Percentiles rank a stretch among this genome's conserved stretches.
These are phyloP conservation scores for Ceratobasidium sp. DNA, from an alignment of 1,284 basidiomycete species.

Conservation along the genomic window DNA sequence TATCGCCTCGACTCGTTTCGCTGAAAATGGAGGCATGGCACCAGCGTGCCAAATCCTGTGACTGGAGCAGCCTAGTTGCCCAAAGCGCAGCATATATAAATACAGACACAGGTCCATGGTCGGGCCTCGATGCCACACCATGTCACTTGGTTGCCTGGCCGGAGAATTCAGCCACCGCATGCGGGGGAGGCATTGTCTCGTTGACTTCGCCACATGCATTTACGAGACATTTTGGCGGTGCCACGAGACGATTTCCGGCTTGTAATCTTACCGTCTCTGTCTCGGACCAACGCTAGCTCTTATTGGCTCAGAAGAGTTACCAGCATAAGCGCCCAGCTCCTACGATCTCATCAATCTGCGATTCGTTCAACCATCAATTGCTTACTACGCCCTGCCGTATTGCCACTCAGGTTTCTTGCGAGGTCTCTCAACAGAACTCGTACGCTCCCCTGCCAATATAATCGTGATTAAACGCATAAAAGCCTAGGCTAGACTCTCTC, in stretches of 20 bases:
- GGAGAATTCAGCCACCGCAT: slow-evolving; percentile 4
- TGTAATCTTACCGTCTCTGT: slow-evolving; percentile 20
- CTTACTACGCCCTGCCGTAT: too few relatives aligned
- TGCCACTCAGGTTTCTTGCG: too few relatives aligned
- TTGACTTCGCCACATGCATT: neutral
- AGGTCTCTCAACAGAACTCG: too few relatives aligned
- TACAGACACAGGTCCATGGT: neutral
- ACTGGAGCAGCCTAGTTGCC: neutral
- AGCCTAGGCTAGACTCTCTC: too few relatives aligned
- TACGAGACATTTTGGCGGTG: slow-evolving; percentile 5
- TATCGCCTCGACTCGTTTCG: slow-evolving; percentile 2
- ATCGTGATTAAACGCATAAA: too few relatives aligned
- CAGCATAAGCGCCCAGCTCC: too few relatives aligned
- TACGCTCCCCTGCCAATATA: too few relatives aligned
- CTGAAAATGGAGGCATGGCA: neutral
- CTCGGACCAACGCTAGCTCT: slow-evolving; percentile 19
- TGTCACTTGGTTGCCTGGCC: slow-evolving; percentile 3
- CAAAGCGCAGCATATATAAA: neutral
- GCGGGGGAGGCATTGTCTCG: neutral
- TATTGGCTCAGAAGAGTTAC: too few relatives aligned
- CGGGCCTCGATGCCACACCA: neutral
- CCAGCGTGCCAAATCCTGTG: neutral
- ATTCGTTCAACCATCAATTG: too few relatives aligned
- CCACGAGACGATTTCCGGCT: slow-evolving; percentile 23
- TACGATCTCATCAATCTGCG: too few relatives aligned